Evolutionary conservation across 176 grass and related monocot species (phyloP).

Genomic region (Raddia guianensis): DNA sequence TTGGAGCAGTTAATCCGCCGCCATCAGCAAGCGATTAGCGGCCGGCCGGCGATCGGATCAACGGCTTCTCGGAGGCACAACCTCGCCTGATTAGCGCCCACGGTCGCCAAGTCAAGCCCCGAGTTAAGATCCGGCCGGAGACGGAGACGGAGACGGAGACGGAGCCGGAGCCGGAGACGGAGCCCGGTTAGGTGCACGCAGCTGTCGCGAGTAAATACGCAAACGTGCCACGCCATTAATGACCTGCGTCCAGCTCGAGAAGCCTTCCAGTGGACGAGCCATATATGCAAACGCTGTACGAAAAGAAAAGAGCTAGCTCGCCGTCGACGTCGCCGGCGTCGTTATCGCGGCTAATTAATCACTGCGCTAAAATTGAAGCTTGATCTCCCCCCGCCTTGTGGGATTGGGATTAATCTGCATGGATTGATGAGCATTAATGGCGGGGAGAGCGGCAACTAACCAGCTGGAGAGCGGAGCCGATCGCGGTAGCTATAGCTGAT

Average conservation of each 20-base stretch:
- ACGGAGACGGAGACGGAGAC: background rate
- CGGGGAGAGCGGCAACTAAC: constrained; percentile 20
- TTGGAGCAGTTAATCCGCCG: constrained; percentile 23
- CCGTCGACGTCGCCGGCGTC: background rate
- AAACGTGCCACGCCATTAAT: constrained; percentile 35
- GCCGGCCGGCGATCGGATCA: background rate
- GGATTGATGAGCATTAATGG: constrained; percentile 41
- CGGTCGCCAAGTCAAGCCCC: constrained; percentile 28
- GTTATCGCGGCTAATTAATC: constrained; percentile 21
- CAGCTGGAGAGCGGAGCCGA: background rate
- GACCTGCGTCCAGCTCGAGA: background rate
- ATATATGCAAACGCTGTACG: background rate
- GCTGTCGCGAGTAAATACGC: constrained; percentile 35
- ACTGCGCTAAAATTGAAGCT: background rate
- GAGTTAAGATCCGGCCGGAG: background rate
- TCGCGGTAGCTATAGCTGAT: background rate
- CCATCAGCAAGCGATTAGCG: background rate
- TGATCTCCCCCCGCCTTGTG: background rate
- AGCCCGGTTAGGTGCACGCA: constrained; percentile 31
- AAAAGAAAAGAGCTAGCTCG: background rate
- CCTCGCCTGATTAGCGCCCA: constrained; percentile 52
- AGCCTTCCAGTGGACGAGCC: background rate
- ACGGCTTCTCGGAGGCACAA: constrained; percentile 38
- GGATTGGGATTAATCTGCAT: constrained; percentile 27
- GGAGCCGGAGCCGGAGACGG: background rate